Evolutionary conservation across 2,329 filamentous ascomycete species (phyloP), one percentile per base, ranked within the genome.

Genomic region (Verticillium nonalfalfae): DNA sequence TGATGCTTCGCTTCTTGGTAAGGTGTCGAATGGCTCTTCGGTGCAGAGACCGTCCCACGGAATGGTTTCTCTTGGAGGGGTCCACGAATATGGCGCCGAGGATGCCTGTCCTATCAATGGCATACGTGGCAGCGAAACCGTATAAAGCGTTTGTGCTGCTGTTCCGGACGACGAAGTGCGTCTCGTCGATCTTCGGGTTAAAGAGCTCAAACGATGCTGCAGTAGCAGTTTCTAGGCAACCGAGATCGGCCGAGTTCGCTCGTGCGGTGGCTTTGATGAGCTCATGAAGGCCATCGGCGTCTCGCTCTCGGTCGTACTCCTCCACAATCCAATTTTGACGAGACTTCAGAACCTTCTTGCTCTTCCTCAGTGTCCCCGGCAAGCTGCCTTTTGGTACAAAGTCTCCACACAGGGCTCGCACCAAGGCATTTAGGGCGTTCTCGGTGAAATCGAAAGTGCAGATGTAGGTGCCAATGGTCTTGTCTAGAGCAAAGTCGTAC

Each of bases 391-490:
- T 78, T 0, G 86, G 84, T 10, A 77, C 74, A 60, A 83, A 81
- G 63, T 96, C 91, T 10, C 93, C 93, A 68, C 94, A 94, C 0
- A 97, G 77, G 0, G 91, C 90, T 62, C 91, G 88, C 18, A 96
- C 91, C 4, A 97, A 78, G 1, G 93, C 91, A 63, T 90, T 88
- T 77, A 97, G 85, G 18, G 94, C 93, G 7, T 90, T 94, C 68
- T 97, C 94, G 0, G 94, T 97, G 70, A 97, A 97, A 76, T 97
- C 93, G 73, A 96, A 97, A 0, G 93, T 97, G 78, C 94, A 97
- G 50, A 98, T 84, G 69, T 97, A 97, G 1, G 93, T 97, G 6
- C 91, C 90, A 50, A 98, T 94, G 1, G 87, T 87, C 66, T 90
- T 89, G 70, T 98, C 94, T 84, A 94, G 93, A 55, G 92, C 93